Evolutionary conservation across 176 grass and related monocot species (phyloP).

Genomic region (Aegilops speltoides): DNA sequence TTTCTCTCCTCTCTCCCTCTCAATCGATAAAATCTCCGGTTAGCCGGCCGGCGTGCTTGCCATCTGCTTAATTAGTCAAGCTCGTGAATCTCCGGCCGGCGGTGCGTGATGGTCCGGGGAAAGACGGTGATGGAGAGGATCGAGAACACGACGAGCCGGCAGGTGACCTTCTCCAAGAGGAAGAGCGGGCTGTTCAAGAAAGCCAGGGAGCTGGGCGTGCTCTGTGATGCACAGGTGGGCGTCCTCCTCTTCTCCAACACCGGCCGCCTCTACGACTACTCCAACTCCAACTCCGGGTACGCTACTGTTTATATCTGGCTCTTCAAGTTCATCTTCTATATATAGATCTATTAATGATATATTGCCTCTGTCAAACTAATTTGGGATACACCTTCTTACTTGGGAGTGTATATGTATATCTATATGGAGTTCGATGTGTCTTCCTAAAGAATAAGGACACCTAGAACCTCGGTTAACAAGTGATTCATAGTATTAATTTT

Average conservation of each 20-base stretch:
- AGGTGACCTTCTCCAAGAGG: conserved; percentile 2
- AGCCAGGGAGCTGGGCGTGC: not conserved
- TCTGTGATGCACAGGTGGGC: not conserved
- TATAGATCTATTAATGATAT: not conserved
- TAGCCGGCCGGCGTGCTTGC: not conserved
- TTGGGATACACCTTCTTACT: too few species aligned
- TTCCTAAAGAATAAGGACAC: not conserved
- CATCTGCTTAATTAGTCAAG: too few species aligned
- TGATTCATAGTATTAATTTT: not conserved
- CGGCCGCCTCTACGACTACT: not conserved
- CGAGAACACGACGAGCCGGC: not conserved
- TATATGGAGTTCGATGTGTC: not conserved
- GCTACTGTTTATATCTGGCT: not conserved
- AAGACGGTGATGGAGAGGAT: not conserved
- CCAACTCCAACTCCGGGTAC: not conserved
- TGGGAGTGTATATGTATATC: not conserved
- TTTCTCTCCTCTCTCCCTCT: not conserved
- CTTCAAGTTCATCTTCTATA: not conserved
- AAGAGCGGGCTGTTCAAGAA: not conserved
- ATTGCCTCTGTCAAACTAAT: too few species aligned
- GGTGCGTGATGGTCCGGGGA: not conserved
- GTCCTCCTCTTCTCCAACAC: not conserved
- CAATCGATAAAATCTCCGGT: not conserved
- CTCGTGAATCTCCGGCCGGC: not conserved
- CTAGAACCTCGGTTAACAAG: not conserved